A percentile compares a stretch with the other conserved stretches of the same genome.
phyloP scores from a whole-genome alignment of 2,329 filamentous ascomycete species.

The Colletotrichum karsti region DNA sequence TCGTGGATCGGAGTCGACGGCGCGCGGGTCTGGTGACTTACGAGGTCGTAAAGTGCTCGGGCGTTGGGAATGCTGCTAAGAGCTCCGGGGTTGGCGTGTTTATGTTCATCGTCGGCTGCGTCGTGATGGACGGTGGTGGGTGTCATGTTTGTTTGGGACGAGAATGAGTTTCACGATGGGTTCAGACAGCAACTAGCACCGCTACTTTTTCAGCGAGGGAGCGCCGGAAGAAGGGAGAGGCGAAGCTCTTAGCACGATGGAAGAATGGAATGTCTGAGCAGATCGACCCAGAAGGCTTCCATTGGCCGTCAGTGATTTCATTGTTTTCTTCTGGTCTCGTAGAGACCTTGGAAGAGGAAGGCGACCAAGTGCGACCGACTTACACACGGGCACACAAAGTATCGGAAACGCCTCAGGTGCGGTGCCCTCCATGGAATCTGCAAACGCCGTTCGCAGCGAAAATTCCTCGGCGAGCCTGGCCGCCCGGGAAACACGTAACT shows the following conservation, averaged over 20 bases:
- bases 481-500: background rate
- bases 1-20: background rate
- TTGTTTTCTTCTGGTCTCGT: background rate
- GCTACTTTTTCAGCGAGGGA: background rate
- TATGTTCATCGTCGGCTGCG: background rate
- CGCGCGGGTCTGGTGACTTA: background rate
- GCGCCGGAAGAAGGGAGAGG: background rate
- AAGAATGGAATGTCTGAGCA: background rate
- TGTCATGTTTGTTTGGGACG: background rate
- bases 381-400: background rate
- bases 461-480: background rate
- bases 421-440: background rate
- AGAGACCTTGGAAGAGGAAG: background rate
- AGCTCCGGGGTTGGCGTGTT: background rate
- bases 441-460: background rate
- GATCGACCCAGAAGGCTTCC: background rate
- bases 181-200: background rate
- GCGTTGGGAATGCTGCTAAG: background rate
- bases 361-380: background rate
- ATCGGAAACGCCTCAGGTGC: background rate
- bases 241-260: background rate
- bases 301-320: background rate
- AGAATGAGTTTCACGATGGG: conserved; percentile 21
- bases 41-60: background rate
- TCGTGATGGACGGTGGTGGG: background rate